Percentiles rank a stretch among this genome's conserved stretches.
These are phyloP conservation scores for Fomitopsis schrenkii DNA, from an alignment of 1,284 basidiomycete species.

Conservation along the genomic window DNA sequence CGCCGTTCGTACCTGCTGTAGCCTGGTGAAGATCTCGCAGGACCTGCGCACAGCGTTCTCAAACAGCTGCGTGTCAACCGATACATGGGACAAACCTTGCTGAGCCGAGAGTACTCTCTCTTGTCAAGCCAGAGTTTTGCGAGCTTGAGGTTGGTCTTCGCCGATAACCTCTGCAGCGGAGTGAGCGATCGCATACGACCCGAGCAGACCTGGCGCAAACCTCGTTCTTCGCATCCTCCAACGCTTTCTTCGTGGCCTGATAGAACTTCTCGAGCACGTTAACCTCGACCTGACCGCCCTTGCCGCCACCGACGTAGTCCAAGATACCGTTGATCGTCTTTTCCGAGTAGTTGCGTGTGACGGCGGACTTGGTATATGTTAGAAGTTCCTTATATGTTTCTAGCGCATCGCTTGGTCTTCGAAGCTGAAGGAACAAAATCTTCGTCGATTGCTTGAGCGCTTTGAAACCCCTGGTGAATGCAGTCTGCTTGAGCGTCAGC, in stretches of 20 bases:
- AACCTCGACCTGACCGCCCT: slow-evolving; percentile 78
- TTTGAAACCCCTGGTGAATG: slow-evolving; percentile 87
- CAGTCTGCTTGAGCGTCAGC: neutral
- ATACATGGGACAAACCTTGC: slow-evolving; percentile 43
- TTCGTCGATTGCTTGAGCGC: slow-evolving; percentile 98
- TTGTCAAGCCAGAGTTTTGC: slow-evolving; percentile 97
- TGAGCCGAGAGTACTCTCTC: slow-evolving; percentile 84
- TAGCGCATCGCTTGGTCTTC: slow-evolving; percentile 81
- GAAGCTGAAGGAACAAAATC: slow-evolving; percentile 79
- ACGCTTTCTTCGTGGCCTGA: slow-evolving; percentile 84
- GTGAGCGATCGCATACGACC: neutral
- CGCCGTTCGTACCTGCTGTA: slow-evolving; percentile 63
- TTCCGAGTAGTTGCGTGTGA: slow-evolving; percentile 91
- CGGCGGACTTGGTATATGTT: slow-evolving; percentile 89
- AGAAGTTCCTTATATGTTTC: slow-evolving; percentile 83
- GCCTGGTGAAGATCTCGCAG: slow-evolving; percentile 69
- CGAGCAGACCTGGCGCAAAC: slow-evolving; percentile 35
- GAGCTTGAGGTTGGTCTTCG: slow-evolving; percentile 95
- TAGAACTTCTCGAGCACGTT: slow-evolving; percentile 94
- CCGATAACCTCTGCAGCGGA: slow-evolving; percentile 76
- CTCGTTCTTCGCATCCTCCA: slow-evolving; percentile 95
- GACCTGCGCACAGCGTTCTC: slow-evolving; percentile 39
- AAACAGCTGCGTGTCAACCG: neutral
- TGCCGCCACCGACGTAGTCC: slow-evolving; percentile 96
- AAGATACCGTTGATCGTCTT: slow-evolving; percentile 99